Conservation (phyloP, 1,139 yeast species). For the Diutina siamensis region DNA sequence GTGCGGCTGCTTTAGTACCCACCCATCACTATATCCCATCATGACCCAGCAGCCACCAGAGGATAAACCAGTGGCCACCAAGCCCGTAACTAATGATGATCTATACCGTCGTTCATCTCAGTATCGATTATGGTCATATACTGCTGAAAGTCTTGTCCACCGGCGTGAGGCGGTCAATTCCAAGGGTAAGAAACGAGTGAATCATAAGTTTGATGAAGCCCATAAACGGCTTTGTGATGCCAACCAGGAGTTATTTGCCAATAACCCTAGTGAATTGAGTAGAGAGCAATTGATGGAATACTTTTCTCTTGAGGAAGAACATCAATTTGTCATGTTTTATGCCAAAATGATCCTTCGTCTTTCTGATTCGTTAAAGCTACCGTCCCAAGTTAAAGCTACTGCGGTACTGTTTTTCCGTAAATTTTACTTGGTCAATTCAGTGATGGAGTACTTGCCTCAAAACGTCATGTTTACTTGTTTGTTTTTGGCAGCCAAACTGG, state of each 20-base stretch:
- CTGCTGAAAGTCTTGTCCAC: slow-evolving; percentile 39
- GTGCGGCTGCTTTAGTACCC: neutral
- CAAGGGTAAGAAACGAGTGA: slow-evolving; percentile 36
- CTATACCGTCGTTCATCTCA: slow-evolving; percentile 81
- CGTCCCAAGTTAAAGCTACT: slow-evolving; percentile 54
- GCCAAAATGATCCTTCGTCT: slow-evolving; percentile 57
- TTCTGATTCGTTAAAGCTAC: slow-evolving; percentile 34
- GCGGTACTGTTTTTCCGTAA: slow-evolving; percentile 75
- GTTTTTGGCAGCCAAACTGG: slow-evolving; percentile 86
- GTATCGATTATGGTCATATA: slow-evolving; percentile 76
- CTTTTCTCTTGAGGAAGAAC: slow-evolving; percentile 59
- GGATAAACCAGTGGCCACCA: neutral
- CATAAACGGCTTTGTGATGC: slow-evolving; percentile 19
- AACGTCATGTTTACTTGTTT: slow-evolving; percentile 73
- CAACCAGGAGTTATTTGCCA: slow-evolving; percentile 18
- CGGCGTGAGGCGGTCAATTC: slow-evolving; percentile 38
- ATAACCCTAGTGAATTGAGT: slow-evolving; percentile 23
- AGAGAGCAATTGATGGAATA: slow-evolving; percentile 26
- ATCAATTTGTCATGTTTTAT: slow-evolving; percentile 53
- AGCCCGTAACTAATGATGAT: slow-evolving; percentile 50
- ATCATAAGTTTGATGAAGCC: slow-evolving; percentile 21
- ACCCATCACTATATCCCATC: too few species aligned
- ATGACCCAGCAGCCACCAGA: neutral
- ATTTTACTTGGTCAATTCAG: slow-evolving; percentile 69
- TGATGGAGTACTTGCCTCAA: slow-evolving; percentile 83